Base-by-base conservation (phyloP, 257 asterid genomes). In the Capsicum pubescens region DNA sequence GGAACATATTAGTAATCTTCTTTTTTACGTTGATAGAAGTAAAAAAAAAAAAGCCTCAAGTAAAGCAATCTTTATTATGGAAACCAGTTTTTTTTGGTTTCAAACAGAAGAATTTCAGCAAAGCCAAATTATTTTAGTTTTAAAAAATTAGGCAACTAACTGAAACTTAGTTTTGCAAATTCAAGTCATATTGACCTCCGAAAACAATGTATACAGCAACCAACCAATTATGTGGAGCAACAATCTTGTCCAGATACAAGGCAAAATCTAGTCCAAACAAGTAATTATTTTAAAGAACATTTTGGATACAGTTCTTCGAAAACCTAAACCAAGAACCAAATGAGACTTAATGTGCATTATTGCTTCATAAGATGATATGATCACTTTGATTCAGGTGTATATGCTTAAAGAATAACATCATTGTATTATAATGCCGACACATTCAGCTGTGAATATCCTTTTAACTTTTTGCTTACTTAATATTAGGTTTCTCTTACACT, bases 91-190 rank as follows among this genome's bases (percentile, higher is more conserved):
- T 26, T 26, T 26, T 72, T 46, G 42, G 19, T 19, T 72, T 74
- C 17, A 50, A 74, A 74, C 12, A 13, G 19, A 50, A 21, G 3
- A 11, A 74, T 74, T 74, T 48, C 8, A 0, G 58, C 19, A 4
- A 74, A 50, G 19, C 60, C 8, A 6, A 74, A 74, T 50, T 48
- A 3, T 48, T 50, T 48, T 72, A 48, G 60, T 12, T 50, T 4
- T 19, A 6, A 14, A 13, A 26, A 26, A 26, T 26, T 46, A 19
- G 60, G 57, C 36, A 72, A 48, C 58, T 11, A 46, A 19, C 19
- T 48, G 80, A 52, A 19, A 72, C 59, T 48, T 48, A 74, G 42
- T 74, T 50, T 74, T 48, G 80, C 60, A 48, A 74, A 19, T 8
- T 74, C 44, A 7, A 48, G 9, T 50, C 7, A 15, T 12, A 19